These are phyloP conservation scores for Wickerhamiella vanderwaltii DNA, from an alignment of 805 yeast species.

Conservation along the genomic window DNA sequence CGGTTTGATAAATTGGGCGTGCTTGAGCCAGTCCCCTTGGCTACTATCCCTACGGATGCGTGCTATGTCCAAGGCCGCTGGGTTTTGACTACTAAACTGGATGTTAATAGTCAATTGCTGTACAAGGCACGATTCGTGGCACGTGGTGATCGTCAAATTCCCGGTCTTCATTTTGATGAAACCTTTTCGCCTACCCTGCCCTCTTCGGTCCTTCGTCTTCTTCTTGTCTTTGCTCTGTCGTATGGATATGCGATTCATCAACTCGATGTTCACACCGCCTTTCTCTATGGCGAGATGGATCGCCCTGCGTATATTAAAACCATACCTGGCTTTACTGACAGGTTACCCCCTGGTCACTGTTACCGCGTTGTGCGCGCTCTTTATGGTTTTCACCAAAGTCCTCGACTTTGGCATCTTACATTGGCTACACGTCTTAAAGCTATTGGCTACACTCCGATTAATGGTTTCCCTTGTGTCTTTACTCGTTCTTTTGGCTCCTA, in stretches of 20 bases:
- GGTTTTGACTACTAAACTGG: neutral
- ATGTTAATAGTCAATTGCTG: neutral
- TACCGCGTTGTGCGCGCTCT: neutral
- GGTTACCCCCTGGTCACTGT: neutral
- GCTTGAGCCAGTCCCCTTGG: neutral
- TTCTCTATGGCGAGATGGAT: slow-evolving; percentile 6
- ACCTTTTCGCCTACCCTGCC: neutral
- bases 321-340: neutral
- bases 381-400: slow-evolving; percentile 5
- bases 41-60: neutral
- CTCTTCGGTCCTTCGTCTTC: neutral
- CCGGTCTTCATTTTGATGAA: slow-evolving; percentile 1
- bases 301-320: neutral
- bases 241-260: slow-evolving; percentile 1
- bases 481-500: neutral
- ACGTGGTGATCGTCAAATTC: slow-evolving; percentile 4
- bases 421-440: neutral
- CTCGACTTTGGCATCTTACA: neutral
- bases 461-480: neutral
- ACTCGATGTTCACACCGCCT: slow-evolving; percentile 2
- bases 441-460: neutral
- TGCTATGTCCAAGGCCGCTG: neutral
- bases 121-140: slow-evolving; percentile 1
- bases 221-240: slow-evolving; percentile 1
- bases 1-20: neutral